Evolutionary conservation across 2,329 filamentous ascomycete genomes (phyloP).

Genomic region (Trichoderma polysporum): DNA sequence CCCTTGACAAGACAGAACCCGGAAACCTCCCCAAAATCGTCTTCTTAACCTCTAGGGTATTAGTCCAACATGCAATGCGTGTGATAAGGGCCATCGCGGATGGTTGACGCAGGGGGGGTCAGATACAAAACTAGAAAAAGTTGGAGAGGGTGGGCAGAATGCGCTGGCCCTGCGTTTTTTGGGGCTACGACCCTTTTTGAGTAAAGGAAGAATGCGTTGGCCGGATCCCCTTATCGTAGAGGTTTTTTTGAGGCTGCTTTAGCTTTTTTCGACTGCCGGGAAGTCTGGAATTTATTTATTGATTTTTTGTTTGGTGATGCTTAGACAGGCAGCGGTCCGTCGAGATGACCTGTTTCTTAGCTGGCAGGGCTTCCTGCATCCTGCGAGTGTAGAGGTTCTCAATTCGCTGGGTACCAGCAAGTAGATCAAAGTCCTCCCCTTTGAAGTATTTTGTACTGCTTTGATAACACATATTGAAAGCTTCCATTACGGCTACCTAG

Average conservation of each 20-base stretch:
- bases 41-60: background rate
- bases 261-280: no score
- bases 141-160: background rate
- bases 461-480: background rate
- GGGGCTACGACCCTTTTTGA: background rate
- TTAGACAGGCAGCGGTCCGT: background rate
- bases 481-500: background rate
- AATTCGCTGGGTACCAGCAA: background rate
- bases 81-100: background rate
- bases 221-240: background rate
- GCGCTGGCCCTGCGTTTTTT: constrained; percentile 12
- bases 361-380: background rate
- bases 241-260: no score
- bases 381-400: background rate
- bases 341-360: background rate
- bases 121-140: background rate
- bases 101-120: background rate
- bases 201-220: constrained; percentile 5
- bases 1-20: background rate
- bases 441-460: background rate
- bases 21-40: background rate
- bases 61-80: background rate
- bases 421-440: background rate
- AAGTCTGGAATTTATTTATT: no score
- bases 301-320: background rate